Conservation (phyloP, 345 rosid species). For the Citrus medica region DNA sequence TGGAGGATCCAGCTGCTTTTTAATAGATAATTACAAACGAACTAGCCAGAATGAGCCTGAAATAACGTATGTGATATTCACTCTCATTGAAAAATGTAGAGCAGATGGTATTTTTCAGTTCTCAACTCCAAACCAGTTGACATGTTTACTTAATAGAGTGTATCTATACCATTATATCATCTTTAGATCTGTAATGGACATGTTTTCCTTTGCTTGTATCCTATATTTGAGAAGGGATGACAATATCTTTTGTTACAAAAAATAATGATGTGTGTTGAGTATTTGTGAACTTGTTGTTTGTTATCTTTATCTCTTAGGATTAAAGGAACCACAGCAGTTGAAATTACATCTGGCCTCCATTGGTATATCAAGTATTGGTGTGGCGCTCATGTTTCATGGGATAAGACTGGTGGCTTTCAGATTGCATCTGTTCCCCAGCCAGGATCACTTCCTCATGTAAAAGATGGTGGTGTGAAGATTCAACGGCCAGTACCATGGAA, state of each 20-base stretch:
- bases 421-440: constrained; percentile 68
- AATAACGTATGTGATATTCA: constrained; percentile 53
- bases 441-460: constrained; percentile 67
- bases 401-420: constrained; percentile 88
- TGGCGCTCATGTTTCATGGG: constrained; percentile 93
- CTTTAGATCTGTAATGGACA: neutral
- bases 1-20: constrained; percentile 68
- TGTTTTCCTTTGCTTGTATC: neutral
- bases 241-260: neutral
- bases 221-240: neutral
- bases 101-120: constrained; percentile 5
- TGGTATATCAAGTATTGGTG: constrained; percentile 90
- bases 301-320: constrained; percentile 39
- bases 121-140: neutral
- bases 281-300: neutral
- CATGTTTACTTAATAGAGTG: neutral
- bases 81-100: constrained; percentile 8
- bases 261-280: neutral
- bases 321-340: constrained; percentile 83
- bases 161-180: neutral
- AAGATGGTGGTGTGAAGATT: constrained; percentile 55
- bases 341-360: constrained; percentile 84
- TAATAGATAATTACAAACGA: constrained; percentile 43
- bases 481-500: constrained; percentile 91
- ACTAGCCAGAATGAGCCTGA: constrained; percentile 47